Evolutionary conservation across 1,284 basidiomycete species (phyloP).

Genomic region (Ceratobasidium sp.): DNA sequence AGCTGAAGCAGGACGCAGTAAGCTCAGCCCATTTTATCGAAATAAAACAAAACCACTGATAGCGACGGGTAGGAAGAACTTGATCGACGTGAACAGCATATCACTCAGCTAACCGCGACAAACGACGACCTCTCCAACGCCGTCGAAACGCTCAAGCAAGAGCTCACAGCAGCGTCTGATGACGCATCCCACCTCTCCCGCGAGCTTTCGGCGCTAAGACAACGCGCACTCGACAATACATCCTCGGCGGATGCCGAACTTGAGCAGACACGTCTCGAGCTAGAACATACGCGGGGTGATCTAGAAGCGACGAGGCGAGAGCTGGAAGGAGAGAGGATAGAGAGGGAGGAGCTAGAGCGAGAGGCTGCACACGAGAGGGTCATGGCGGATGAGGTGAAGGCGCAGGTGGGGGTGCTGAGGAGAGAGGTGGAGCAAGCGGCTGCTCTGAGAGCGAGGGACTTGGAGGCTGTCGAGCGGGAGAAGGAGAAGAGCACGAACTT

Average conservation of each 20-base stretch:
- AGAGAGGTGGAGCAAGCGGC: conserved; percentile 74
- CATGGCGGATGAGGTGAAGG: conserved; percentile 72
- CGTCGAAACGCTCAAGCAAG: conserved; percentile 78
- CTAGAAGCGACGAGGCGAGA: conserved; percentile 82
- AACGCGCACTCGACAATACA: conserved; percentile 46
- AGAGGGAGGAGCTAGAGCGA: conserved; percentile 89
- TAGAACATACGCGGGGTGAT: conserved; percentile 69
- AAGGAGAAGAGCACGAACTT: conserved; percentile 82
- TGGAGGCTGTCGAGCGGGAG: conserved; percentile 72
- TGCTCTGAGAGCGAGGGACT: conserved; percentile 62
- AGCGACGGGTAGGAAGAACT: conserved; percentile 92
- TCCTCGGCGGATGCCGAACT: conserved; percentile 59
- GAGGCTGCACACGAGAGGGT: conserved; percentile 79
- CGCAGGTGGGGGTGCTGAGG: conserved; percentile 66
- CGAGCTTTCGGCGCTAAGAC: conserved; percentile 76
- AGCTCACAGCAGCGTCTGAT: conserved; percentile 76
- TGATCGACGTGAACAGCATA: conserved; percentile 84
- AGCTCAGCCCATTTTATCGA: no score
- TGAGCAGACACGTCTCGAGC: conserved; percentile 72
- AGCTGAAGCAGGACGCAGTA: conserved; percentile 96
- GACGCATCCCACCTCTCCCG: conserved; percentile 75
- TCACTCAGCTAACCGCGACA: conserved; percentile 78
- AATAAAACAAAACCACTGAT: no score
- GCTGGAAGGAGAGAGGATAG: conserved; percentile 83
- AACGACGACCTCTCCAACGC: conserved; percentile 77